Conservation (phyloP, 1,139 yeast species). For the Pichiaceae sp. region DNA sequence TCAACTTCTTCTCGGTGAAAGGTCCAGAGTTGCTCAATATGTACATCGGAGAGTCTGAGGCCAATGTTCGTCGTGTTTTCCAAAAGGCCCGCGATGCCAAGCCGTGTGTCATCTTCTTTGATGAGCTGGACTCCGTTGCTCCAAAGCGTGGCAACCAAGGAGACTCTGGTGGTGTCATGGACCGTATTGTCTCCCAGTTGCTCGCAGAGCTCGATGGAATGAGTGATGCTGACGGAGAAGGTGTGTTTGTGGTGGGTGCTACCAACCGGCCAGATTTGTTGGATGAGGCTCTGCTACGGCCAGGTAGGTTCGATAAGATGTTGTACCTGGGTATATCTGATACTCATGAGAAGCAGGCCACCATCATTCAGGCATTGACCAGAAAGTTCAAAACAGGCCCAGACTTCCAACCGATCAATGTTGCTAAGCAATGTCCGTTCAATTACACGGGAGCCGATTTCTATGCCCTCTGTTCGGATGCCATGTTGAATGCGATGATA, state of each 20-base stretch:
- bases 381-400: slow-evolving; percentile 65
- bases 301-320: slow-evolving; percentile 95
- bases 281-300: slow-evolving; percentile 89
- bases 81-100: slow-evolving; percentile 92
- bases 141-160: slow-evolving; percentile 98
- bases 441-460: slow-evolving; percentile 97
- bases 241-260: slow-evolving; percentile 96
- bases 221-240: slow-evolving; percentile 82
- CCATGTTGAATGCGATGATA: slow-evolving; percentile 93
- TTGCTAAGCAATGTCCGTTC: slow-evolving; percentile 73
- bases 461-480: slow-evolving; percentile 90
- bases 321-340: slow-evolving; percentile 88
- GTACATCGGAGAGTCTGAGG: slow-evolving; percentile 98
- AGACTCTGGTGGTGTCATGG: slow-evolving; percentile 98
- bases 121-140: slow-evolving; percentile 95
- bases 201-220: slow-evolving; percentile 94
- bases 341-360: slow-evolving; percentile 79
- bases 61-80: slow-evolving; percentile 89
- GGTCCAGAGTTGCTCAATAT: slow-evolving; percentile 93
- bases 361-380: slow-evolving; percentile 81
- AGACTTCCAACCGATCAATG: slow-evolving; percentile 47
- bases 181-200: slow-evolving; percentile 89
- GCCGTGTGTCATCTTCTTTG: slow-evolving; percentile 95
- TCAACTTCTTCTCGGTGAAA: slow-evolving; percentile 90
- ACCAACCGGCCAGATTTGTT: slow-evolving; percentile 91